Percentiles rank a stretch among this genome's conserved stretches.
These are phyloP conservation scores for Bipolaris bicolor DNA, from an alignment of 2,329 filamentous ascomycete genomes.

Conservation along the genomic window DNA sequence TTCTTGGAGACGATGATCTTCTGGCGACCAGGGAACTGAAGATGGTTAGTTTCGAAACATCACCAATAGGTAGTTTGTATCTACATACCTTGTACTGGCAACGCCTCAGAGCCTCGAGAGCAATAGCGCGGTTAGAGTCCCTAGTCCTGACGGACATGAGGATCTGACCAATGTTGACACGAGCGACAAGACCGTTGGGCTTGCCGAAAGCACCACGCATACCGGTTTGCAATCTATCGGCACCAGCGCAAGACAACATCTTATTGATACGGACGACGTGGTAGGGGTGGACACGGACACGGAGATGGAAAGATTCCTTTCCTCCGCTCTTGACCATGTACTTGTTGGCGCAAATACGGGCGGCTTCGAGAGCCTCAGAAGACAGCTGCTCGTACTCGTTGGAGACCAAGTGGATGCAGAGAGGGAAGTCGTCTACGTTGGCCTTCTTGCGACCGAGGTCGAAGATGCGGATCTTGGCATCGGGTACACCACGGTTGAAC, in stretches of 20 bases:
- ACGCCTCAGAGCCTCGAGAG: conserved; percentile 98
- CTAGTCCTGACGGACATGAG: conserved; percentile 96
- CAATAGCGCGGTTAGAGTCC: conserved; percentile 88
- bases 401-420: conserved; percentile 96
- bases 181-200: conserved; percentile 97
- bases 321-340: conserved; percentile 72
- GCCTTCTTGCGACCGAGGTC: conserved; percentile 98
- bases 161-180: conserved; percentile 99
- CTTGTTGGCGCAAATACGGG: conserved; percentile 99
- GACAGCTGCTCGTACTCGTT: conserved; percentile 99
- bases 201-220: conserved; percentile 99
- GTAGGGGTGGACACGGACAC: conserved; percentile 92
- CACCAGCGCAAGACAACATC: conserved; percentile 99
- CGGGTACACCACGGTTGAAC: conserved; percentile 98
- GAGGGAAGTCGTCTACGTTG: conserved; percentile 98
- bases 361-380: conserved; percentile 98
- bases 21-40: conserved; percentile 92
- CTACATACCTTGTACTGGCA: conserved; percentile 86
- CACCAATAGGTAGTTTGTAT: neutral
- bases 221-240: conserved; percentile 99
- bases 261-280: conserved; percentile 99
- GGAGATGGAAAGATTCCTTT: conserved; percentile 75
- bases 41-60: conserved; percentile 3
- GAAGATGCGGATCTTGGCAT: conserved; percentile 91
- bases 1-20: conserved; percentile 99